Evolutionary conservation across 805 yeast genomes (phyloP).

Genomic region (Scheffersomyces lignosus): DNA sequence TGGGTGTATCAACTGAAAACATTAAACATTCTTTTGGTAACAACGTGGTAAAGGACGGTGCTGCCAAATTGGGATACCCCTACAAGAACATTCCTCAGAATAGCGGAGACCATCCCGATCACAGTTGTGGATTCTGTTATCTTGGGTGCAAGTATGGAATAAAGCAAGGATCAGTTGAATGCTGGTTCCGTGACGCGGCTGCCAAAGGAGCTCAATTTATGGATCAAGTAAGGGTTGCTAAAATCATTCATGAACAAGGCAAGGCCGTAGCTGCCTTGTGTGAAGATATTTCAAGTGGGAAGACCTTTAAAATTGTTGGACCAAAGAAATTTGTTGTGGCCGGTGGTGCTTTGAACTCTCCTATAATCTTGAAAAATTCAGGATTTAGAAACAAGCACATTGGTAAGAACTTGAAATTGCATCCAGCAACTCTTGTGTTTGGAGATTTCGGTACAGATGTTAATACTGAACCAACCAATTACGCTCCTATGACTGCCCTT

Average conservation of each 20-base stretch:
- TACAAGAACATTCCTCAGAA: slow-evolving; percentile 47
- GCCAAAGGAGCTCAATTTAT: slow-evolving; percentile 46
- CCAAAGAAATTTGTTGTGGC: slow-evolving; percentile 46
- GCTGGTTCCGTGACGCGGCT: slow-evolving; percentile 52
- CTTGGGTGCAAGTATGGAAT: slow-evolving; percentile 52
- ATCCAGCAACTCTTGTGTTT: slow-evolving; percentile 43
- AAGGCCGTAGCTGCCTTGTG: slow-evolving; percentile 47
- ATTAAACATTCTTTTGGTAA: slow-evolving; percentile 48
- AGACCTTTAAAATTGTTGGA: slow-evolving; percentile 39
- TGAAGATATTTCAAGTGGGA: slow-evolving; percentile 29
- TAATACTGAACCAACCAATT: slow-evolving; percentile 34
- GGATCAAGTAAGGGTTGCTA: slow-evolving; percentile 43
- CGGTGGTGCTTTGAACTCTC: slow-evolving; percentile 53
- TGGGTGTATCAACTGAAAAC: slow-evolving; percentile 46
- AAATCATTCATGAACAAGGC: slow-evolving; percentile 40
- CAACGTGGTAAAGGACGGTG: slow-evolving; percentile 42
- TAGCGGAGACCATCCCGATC: slow-evolving; percentile 34
- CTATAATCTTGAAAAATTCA: slow-evolving; percentile 45
- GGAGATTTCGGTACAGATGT: slow-evolving; percentile 43
- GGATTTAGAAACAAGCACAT: slow-evolving; percentile 51
- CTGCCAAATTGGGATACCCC: slow-evolving; percentile 45
- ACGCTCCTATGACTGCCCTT: slow-evolving; percentile 52
- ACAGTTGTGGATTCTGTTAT: slow-evolving; percentile 49
- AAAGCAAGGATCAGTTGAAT: slow-evolving; percentile 51
- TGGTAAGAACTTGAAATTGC: slow-evolving; percentile 52